Percentiles rank a stretch among this genome's conserved stretches.
Conservation (phyloP, 192 early-diverging fungal genomes). For the Coemansia sp. region DNA sequence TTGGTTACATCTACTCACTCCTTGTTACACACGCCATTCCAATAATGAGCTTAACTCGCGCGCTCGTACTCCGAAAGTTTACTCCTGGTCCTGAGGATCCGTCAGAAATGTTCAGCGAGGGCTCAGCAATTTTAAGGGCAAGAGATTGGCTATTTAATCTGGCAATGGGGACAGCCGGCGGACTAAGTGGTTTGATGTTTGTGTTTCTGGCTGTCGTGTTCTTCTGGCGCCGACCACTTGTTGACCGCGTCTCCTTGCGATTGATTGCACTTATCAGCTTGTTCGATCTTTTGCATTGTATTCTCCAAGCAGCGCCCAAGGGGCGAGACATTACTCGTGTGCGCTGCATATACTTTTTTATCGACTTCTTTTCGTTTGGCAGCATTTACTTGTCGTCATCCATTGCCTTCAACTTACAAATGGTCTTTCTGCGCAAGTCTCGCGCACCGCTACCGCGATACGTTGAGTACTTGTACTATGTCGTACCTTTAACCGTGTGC, state of each 20-base stretch:
- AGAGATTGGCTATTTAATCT: conserved; percentile 1
- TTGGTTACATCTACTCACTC: not conserved
- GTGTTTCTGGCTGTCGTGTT: conserved; percentile 25
- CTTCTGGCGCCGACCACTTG: conserved; percentile 34
- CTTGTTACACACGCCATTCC: too few relatives aligned
- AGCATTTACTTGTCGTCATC: conserved; percentile 38
- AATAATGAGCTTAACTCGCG: not conserved
- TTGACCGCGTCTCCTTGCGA: conserved; percentile 38
- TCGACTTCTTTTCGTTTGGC: conserved; percentile 14
- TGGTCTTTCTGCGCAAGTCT: conserved; percentile 31
- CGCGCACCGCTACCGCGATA: conserved; percentile 24
- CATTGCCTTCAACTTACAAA: conserved; percentile 46
- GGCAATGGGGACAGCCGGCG: conserved; percentile 3
- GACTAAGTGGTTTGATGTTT: conserved; percentile 18
- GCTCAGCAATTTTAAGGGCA: not conserved
- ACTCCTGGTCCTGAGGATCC: conserved; percentile 17
- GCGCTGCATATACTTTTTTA: conserved; percentile 8
- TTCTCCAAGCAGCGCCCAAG: not conserved
- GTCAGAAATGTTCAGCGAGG: not conserved
- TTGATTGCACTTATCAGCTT: conserved; percentile 38
- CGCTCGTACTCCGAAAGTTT: not conserved
- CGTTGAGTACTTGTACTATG: conserved; percentile 35
- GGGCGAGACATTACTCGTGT: not conserved
- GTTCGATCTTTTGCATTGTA: conserved; percentile 27
- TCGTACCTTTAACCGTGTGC: conserved; percentile 14